A percentile compares a stretch with the other conserved stretches of the same genome.
Conservation (phyloP, 2,329 filamentous ascomycete genomes). For the Neonectria punicea region DNA sequence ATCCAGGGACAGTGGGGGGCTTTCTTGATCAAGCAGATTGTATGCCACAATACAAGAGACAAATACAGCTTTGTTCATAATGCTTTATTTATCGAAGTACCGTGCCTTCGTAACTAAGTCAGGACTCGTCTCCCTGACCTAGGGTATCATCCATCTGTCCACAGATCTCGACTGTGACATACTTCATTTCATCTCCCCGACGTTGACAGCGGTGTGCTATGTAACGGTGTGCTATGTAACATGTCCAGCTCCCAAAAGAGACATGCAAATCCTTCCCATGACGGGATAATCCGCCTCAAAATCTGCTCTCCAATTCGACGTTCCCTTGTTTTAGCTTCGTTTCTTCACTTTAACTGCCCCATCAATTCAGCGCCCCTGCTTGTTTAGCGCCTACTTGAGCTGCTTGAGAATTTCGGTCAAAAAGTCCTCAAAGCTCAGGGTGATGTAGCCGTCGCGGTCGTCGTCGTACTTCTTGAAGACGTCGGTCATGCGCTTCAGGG, state of each 20-base stretch:
- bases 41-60: not conserved
- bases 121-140: slow-evolving; percentile 39
- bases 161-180: slow-evolving; percentile 5
- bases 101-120: slow-evolving; percentile 31
- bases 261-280: slow-evolving; percentile 2
- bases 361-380: not conserved
- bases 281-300: not conserved
- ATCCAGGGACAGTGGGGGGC: not conserved
- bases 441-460: slow-evolving; percentile 93
- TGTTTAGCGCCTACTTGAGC: slow-evolving; percentile 57
- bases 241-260: not conserved
- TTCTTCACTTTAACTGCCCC: not conserved
- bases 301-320: slow-evolving; percentile 3
- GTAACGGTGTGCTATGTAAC: slow-evolving; percentile 10
- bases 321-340: slow-evolving; percentile 11
- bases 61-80: slow-evolving; percentile 5
- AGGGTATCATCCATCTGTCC: slow-evolving; percentile 44
- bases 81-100: slow-evolving; percentile 7
- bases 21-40: not conserved
- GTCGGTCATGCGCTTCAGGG: slow-evolving; percentile 97
- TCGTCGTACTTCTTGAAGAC: slow-evolving; percentile 99
- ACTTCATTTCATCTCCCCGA: slow-evolving; percentile 17
- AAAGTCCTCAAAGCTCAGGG: slow-evolving; percentile 84
- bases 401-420: slow-evolving; percentile 74
- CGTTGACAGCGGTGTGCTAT: slow-evolving; percentile 8